A percentile compares a stretch with the other conserved stretches of the same genome.
Conservation (phyloP, 495 filamentous ascomycete species). For the Daldinia concentrica region DNA sequence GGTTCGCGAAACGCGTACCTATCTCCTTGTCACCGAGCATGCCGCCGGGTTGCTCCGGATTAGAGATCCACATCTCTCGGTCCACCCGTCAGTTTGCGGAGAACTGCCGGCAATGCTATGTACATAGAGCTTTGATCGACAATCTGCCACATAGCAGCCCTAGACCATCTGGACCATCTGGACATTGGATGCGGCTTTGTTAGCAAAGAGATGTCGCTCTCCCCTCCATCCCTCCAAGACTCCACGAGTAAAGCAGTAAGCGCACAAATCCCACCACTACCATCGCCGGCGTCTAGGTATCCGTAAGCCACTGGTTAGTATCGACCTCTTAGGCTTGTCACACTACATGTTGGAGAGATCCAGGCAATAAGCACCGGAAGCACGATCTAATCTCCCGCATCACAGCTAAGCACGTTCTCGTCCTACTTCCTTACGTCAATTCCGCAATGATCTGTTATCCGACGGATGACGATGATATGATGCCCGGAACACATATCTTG, state of each 20-base stretch:
- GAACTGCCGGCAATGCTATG: slow-evolving; percentile 2
- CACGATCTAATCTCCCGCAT: slow-evolving; percentile 34
- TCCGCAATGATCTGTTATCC: slow-evolving; percentile 9
- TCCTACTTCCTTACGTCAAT: slow-evolving; percentile 35
- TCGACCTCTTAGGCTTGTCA: slow-evolving; percentile 25
- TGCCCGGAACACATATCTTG: slow-evolving; percentile 15
- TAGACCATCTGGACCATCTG: neutral
- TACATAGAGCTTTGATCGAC: neutral
- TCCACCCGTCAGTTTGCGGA: slow-evolving; percentile 13
- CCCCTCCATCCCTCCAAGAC: neutral
- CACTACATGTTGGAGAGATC: slow-evolving; percentile 33
- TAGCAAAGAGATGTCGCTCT: slow-evolving; percentile 4
- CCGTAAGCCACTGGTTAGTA: slow-evolving; percentile 17
- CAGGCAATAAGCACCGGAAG: slow-evolving; percentile 31
- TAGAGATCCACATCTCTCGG: slow-evolving; percentile 21
- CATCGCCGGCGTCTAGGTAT: slow-evolving; percentile 17
- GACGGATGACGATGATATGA: slow-evolving; percentile 23
- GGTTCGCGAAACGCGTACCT: too few relatives aligned
- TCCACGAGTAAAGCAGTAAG: slow-evolving; percentile 14
- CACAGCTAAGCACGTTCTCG: slow-evolving; percentile 23
- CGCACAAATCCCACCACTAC: slow-evolving; percentile 10
- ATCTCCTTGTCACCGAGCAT: neutral
- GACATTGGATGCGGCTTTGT: neutral
- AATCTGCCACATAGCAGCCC: neutral
- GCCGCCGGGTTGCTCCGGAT: slow-evolving; percentile 10